These are phyloP conservation scores for Rhizopogon vesiculosus DNA, from an alignment of 768 basidiomycete genomes.

Conservation along the genomic window DNA sequence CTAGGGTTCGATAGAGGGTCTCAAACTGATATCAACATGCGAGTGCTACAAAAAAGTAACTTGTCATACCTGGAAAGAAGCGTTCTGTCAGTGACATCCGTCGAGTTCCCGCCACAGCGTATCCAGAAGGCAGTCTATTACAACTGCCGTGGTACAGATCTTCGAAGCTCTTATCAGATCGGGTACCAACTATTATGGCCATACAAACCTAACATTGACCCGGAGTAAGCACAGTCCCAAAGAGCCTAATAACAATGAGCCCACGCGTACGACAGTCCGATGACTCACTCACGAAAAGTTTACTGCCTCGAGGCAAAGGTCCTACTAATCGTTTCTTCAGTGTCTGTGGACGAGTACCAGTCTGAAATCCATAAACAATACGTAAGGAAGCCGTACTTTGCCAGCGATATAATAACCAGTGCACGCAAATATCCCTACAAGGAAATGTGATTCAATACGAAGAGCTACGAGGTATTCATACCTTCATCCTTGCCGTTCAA, in stretches of 20 bases:
- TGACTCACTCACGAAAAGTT: constrained; percentile 20
- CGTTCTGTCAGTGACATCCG: too few relatives aligned
- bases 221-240: constrained; percentile 24
- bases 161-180: constrained; percentile 1
- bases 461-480: too few relatives aligned
- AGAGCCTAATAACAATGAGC: constrained; percentile 16
- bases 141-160: constrained; percentile 21
- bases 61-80: not conserved
- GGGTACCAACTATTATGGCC: not conserved
- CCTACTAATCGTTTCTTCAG: constrained; percentile 18
- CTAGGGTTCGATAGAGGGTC: not conserved
- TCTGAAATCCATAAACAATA: constrained; percentile 17
- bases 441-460: too few relatives aligned
- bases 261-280: not conserved
- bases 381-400: constrained; percentile 9
- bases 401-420: constrained; percentile 13
- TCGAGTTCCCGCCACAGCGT: too few relatives aligned
- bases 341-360: constrained; percentile 6
- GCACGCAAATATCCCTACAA: constrained; percentile 9
- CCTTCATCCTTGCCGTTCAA: too few relatives aligned
- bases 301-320: constrained; percentile 20
- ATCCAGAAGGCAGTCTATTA: constrained; percentile 8
- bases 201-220: constrained; percentile 19
- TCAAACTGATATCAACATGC: not conserved
- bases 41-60: not conserved